Evolutionary conservation across 2,329 filamentous ascomycete genomes (phyloP).

Genomic region (Torrubiella hemipterigena): DNA sequence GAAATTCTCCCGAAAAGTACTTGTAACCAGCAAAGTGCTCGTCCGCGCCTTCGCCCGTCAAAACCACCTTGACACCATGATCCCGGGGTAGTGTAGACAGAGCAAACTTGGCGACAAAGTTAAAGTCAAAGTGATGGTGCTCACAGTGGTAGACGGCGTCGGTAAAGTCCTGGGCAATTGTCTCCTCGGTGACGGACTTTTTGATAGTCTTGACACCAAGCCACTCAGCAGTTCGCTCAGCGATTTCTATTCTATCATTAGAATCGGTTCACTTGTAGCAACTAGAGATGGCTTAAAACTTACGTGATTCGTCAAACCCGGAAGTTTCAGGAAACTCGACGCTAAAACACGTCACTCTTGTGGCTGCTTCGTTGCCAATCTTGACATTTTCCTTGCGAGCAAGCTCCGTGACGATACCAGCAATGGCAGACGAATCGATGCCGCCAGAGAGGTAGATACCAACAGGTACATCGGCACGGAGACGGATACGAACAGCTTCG

Average conservation of each 20-base stretch:
- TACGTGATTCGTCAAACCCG: constrained; percentile 1
- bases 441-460: constrained; percentile 46
- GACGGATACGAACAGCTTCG: constrained; percentile 36
- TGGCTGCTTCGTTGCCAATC: background rate
- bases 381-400: constrained; percentile 30
- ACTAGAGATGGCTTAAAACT: background rate
- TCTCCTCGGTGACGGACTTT: constrained; percentile 14
- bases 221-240: constrained; percentile 18
- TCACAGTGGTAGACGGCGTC: constrained; percentile 19
- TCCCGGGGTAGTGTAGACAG: constrained; percentile 31
- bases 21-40: constrained; percentile 43
- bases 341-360: constrained; percentile 1
- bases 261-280: background rate
- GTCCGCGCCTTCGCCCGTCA: constrained; percentile 40
- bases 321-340: background rate
- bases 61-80: constrained; percentile 38
- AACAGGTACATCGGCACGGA: constrained; percentile 45
- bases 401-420: constrained; percentile 42
- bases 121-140: constrained; percentile 30
- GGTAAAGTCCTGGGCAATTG: constrained; percentile 16
- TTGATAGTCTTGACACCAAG: constrained; percentile 17
- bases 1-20: constrained; percentile 30
- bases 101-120: constrained; percentile 37
- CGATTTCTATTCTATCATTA: constrained; percentile 12
- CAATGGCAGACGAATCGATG: constrained; percentile 43